These are phyloP conservation scores for Lasiosphaeria ovina DNA, from an alignment of 495 filamentous ascomycete species.

Conservation along the genomic window DNA sequence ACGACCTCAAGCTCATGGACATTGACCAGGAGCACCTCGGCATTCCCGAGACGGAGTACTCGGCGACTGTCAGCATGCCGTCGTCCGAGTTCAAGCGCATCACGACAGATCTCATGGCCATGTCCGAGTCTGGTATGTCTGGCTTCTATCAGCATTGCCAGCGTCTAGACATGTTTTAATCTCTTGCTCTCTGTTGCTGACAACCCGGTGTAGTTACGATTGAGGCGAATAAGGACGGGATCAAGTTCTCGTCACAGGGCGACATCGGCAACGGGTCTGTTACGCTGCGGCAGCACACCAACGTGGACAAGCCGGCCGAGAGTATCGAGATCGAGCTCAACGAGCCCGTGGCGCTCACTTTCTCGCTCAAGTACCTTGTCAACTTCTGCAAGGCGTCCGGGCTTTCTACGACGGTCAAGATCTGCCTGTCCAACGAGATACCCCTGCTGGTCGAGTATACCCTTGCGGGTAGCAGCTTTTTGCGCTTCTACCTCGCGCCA, in stretches of 20 bases:
- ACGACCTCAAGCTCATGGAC: conserved; percentile 99
- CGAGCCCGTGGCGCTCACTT: conserved; percentile 92
- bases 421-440: conserved; percentile 94
- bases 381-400: conserved; percentile 99
- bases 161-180: too few relatives aligned
- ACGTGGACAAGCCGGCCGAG: conserved; percentile 84
- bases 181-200: conserved; percentile 7
- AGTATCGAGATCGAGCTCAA: conserved; percentile 86
- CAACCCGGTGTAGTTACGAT: conserved; percentile 67
- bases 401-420: conserved; percentile 76
- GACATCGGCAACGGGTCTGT: conserved; percentile 96
- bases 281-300: conserved; percentile 82
- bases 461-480: conserved; percentile 70
- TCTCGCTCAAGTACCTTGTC: conserved; percentile 98
- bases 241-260: conserved; percentile 91
- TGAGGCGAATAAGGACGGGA: conserved; percentile 93
- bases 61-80: conserved; percentile 87
- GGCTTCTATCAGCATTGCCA: not conserved
- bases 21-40: conserved; percentile 99
- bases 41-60: conserved; percentile 97
- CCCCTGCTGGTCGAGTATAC: conserved; percentile 92
- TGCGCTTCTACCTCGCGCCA: conserved; percentile 96
- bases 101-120: conserved; percentile 81
- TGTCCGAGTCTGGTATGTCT: conserved; percentile 87
- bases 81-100: conserved; percentile 90